Evolutionary conservation across 768 basidiomycete species (phyloP).

Genomic region (Phlebiopsis gigantea): DNA sequence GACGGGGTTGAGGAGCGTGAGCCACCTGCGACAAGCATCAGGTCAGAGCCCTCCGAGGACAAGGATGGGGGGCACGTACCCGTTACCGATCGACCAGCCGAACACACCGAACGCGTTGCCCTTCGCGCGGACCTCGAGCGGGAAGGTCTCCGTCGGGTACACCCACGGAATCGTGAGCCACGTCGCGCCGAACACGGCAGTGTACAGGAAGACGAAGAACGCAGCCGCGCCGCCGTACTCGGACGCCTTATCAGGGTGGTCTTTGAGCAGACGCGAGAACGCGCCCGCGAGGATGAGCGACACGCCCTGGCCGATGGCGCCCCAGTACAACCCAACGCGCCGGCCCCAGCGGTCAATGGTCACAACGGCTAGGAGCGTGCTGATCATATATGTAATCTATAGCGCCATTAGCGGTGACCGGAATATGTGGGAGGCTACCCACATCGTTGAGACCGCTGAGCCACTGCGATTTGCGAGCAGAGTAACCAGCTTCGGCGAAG

Average conservation of each 20-base stretch:
- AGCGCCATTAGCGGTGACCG: background rate
- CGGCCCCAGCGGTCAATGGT: slow-evolving; percentile 41
- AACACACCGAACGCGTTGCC: slow-evolving; percentile 43
- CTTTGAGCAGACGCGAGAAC: slow-evolving; percentile 35
- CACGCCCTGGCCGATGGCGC: slow-evolving; percentile 37
- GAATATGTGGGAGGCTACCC: slow-evolving; percentile 5
- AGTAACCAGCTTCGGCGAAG: slow-evolving; percentile 39
- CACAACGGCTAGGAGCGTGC: slow-evolving; percentile 35
- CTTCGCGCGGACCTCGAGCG: slow-evolving; percentile 38
- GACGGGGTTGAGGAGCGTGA: slow-evolving; percentile 39
- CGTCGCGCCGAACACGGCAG: slow-evolving; percentile 39
- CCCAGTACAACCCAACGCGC: slow-evolving; percentile 41
- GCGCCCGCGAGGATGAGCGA: slow-evolving; percentile 36
- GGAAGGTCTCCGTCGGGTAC: slow-evolving; percentile 35
- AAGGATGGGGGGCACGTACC: slow-evolving; percentile 19
- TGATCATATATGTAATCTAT: slow-evolving; percentile 39
- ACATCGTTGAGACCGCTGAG: slow-evolving; percentile 41
- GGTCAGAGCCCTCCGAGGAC: background rate
- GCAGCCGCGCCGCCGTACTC: slow-evolving; percentile 39
- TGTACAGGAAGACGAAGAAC: slow-evolving; percentile 40
- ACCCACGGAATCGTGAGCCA: slow-evolving; percentile 40
- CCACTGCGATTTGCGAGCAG: slow-evolving; percentile 38
- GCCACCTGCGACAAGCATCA: slow-evolving; percentile 30
- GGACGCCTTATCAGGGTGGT: slow-evolving; percentile 34
- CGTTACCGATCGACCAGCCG: slow-evolving; percentile 40